A percentile compares a stretch with the other conserved stretches of the same genome.
phyloP scores from a whole-genome alignment of 768 basidiomycete genomes.

The Russula vinacea region DNA sequence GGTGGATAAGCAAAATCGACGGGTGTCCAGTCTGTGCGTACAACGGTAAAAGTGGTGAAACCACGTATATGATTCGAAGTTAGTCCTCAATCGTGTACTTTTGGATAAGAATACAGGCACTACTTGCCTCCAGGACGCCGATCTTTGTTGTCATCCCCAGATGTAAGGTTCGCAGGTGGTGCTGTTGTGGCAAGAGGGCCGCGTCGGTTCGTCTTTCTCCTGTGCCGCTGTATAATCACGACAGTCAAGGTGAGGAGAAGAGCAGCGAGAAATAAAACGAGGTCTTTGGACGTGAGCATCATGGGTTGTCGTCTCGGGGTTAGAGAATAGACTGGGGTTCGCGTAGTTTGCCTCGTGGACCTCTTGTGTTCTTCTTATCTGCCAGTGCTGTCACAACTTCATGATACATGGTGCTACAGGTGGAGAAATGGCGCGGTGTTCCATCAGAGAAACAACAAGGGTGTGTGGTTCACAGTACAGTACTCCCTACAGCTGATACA shows the following conservation, averaged over 20 bases:
- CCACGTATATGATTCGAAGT: background rate
- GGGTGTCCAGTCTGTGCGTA: slow-evolving; percentile 50
- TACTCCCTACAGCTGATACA: background rate
- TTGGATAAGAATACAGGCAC: background rate
- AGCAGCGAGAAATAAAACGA: background rate
- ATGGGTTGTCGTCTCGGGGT: background rate
- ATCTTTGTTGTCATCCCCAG: slow-evolving; percentile 28
- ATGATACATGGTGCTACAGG: background rate
- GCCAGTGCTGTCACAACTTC: background rate
- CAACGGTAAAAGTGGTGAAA: too few species aligned
- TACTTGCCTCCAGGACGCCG: slow-evolving; percentile 33
- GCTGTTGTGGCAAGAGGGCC: background rate
- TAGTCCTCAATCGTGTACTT: background rate
- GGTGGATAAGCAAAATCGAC: slow-evolving; percentile 51
- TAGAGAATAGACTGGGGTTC: background rate
- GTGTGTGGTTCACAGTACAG: too few species aligned
- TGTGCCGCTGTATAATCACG: background rate
- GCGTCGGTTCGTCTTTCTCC: background rate
- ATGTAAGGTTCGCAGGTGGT: background rate
- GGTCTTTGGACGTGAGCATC: slow-evolving; percentile 6
- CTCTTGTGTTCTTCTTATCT: too few species aligned
- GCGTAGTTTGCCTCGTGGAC: background rate
- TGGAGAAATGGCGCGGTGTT: background rate
- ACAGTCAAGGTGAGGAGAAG: slow-evolving; percentile 6
- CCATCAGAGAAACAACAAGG: too few species aligned